Conservation (phyloP, 495 filamentous ascomycete species). For the Chaetomidium leptoderma region DNA sequence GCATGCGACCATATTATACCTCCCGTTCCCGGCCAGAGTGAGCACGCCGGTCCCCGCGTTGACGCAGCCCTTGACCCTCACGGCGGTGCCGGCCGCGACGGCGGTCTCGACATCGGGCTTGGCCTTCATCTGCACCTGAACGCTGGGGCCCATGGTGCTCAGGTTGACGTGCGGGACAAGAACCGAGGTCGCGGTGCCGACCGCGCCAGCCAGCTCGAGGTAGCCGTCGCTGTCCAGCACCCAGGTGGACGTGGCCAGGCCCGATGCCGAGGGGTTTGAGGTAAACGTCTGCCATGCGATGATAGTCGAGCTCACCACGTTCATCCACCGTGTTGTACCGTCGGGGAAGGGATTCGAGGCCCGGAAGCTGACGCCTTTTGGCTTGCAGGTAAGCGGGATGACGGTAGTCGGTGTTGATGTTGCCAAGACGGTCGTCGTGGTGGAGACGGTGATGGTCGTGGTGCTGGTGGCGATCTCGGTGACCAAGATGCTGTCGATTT, state of each 20-base stretch:
- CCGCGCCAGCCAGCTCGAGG: not conserved
- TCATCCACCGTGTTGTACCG: constrained; percentile 8
- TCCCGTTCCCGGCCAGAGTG: not conserved
- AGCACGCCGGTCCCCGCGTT: not conserved
- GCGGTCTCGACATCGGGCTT: not conserved
- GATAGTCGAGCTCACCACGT: not conserved
- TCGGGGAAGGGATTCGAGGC: not conserved
- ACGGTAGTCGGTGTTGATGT: constrained; percentile 4
- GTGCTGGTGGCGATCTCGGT: constrained; percentile 3
- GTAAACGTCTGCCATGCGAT: not conserved
- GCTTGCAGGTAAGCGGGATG: not conserved
- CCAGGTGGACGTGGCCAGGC: not conserved
- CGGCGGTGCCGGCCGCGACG: not conserved
- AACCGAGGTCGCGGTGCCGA: not conserved
- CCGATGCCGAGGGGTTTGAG: not conserved
- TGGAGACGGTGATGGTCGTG: not conserved
- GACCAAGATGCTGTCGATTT: not conserved
- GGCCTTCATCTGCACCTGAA: not conserved
- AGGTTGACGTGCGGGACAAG: not conserved
- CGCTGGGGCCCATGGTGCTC: not conserved
- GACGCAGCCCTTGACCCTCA: not conserved
- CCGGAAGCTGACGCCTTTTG: not conserved
- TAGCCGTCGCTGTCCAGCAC: not conserved
- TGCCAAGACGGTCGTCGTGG: not conserved
- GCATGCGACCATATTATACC: not conserved